Evolutionary conservation across 306 rosid genomes (phyloP), one percentile per base, ranked within the genome.

Genomic region (Rosa rugosa): DNA sequence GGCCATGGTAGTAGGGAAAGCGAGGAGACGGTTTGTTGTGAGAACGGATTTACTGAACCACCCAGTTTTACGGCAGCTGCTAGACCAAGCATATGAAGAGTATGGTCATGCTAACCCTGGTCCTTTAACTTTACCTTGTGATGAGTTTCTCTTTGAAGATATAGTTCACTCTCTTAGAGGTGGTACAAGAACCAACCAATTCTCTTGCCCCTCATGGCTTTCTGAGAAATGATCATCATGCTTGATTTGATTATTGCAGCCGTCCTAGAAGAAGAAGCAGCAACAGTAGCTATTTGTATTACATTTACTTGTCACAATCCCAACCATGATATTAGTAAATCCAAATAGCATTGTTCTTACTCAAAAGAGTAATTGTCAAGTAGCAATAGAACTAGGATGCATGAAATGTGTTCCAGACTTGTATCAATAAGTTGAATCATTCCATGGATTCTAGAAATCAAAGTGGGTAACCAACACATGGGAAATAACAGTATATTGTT

Each of bases 71-170:
- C 64, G 70, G 49, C 80, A 81, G 80, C 76, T 87, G 69, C 86
- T 85, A 53, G 84, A 87, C n/a, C 81, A 79, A 12, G 88, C 86
- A 54, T 75, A 83, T 63, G 91, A 89, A 81, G 85, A 84, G 27
- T 65, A 80, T 73, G 88, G 85, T 25, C 81, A 72, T 75, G 83
- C 71, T 51, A 77, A 79, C 75, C 72, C 72, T 64, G 89, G 88
- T 67, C 88, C 87, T 75, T 66, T 85, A 60, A 77, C 86, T 53
- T 85, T 89, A 77, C 93, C 86, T 14, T 87, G 89, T 51, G 84
- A 81, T 40, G 91, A 87, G 83, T 66, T 75, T 53, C 64, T 83
- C 27, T 85, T 85, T 60, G 83, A 87, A 73, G 86, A 85, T 36
- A 87, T 85, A 71, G 71, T 87, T 77, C 81, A 82, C 50, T 76